Conservation (phyloP, 306 rosid species). For the Cajanus cajan region DNA sequence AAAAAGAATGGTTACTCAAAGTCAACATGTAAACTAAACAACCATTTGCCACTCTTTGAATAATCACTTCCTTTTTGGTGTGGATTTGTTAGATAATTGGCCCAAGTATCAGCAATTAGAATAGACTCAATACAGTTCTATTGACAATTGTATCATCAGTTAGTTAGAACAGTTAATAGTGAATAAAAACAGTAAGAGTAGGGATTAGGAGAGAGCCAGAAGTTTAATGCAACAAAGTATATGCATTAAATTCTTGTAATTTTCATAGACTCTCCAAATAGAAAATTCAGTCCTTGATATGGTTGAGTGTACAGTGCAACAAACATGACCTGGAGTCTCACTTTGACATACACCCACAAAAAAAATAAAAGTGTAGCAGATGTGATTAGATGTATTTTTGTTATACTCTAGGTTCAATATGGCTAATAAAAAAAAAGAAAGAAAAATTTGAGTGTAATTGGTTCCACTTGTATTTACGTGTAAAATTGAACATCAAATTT, state of each 20-base stretch:
- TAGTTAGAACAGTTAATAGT: neutral
- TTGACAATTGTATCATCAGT: neutral
- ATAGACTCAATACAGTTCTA: neutral
- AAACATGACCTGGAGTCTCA: neutral
- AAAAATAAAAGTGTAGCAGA: neutral
- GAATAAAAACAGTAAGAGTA: neutral
- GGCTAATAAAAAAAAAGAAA: neutral
- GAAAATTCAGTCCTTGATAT: neutral
- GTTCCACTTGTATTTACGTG: neutral
- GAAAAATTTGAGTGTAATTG: neutral
- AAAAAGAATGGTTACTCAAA: slow-evolving; percentile 3
- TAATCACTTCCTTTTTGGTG: neutral
- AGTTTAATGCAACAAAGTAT: neutral
- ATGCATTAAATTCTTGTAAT: neutral
- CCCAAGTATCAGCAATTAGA: neutral
- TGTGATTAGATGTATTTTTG: neutral
- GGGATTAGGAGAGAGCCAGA: neutral
- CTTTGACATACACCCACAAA: neutral
- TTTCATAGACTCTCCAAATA: neutral
- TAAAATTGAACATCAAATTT: neutral
- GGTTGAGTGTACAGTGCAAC: neutral
- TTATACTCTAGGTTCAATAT: neutral
- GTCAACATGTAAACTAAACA: slow-evolving; percentile 2
- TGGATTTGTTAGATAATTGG: neutral
- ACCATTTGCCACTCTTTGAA: neutral